Evolutionary conservation across 2,329 filamentous ascomycete genomes (phyloP).

Genomic region (Lachnellula occidentalis): DNA sequence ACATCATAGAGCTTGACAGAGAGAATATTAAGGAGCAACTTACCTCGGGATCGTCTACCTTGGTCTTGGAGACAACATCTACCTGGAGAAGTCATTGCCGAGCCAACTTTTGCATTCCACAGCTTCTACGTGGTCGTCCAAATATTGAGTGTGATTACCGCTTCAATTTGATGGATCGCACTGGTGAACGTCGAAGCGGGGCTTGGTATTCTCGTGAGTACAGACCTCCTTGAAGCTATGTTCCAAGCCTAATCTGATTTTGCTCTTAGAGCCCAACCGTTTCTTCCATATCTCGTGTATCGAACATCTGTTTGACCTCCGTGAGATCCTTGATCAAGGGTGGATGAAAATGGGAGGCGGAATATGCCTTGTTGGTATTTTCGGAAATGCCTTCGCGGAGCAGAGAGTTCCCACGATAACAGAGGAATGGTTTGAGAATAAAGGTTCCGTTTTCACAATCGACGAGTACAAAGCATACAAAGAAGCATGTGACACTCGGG

Average conservation of each 20-base stretch:
- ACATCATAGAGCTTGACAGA: constrained; percentile 13
- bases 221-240: constrained; percentile 8
- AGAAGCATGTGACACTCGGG: constrained; percentile 7
- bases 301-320: constrained; percentile 9
- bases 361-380: constrained; percentile 6
- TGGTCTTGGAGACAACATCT: constrained; percentile 9
- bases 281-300: constrained; percentile 13
- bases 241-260: constrained; percentile 7
- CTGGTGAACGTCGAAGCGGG: constrained; percentile 5
- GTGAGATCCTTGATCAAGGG: constrained; percentile 11
- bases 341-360: constrained; percentile 9
- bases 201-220: constrained; percentile 24
- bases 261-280: constrained; percentile 13
- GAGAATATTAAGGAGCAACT: constrained; percentile 9
- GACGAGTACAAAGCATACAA: constrained; percentile 10
- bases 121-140: constrained; percentile 7
- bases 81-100: constrained; percentile 9
- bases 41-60: constrained; percentile 8
- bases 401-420: constrained; percentile 10
- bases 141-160: constrained; percentile 8
- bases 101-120: constrained; percentile 11
- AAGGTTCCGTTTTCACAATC: constrained; percentile 12
- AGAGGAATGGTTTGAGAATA: constrained; percentile 12
- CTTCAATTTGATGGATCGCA: constrained; percentile 10
- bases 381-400: constrained; percentile 5